Evolutionary conservation across 1,139 yeast species (phyloP).

Genomic region (Diutina scorzettiae): DNA sequence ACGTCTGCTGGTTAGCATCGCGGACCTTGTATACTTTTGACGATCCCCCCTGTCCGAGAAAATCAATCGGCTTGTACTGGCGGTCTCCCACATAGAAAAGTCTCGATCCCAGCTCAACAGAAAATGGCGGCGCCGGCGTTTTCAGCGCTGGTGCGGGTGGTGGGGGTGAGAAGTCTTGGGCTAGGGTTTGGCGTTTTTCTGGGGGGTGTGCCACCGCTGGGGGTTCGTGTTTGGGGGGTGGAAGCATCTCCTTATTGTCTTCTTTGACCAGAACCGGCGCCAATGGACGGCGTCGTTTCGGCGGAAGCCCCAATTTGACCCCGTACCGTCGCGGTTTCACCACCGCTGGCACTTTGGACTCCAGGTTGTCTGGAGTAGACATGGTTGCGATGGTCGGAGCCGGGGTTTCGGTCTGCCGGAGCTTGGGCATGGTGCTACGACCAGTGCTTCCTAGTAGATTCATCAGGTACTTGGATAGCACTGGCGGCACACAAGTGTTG

Average conservation of each 20-base stretch:
- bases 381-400: background rate
- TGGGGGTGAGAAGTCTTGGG: background rate
- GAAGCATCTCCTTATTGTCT: background rate
- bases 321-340: background rate
- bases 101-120: background rate
- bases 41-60: conserved; percentile 87
- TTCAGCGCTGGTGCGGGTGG: background rate
- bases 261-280: background rate
- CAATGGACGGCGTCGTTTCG: background rate
- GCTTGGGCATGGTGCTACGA: too few relatives aligned
- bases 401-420: too few relatives aligned
- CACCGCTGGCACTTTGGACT: background rate
- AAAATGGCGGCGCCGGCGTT: background rate
- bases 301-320: background rate
- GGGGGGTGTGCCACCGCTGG: background rate
- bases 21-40: conserved; percentile 84
- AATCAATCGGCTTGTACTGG: conserved; percentile 58
- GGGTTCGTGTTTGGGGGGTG: background rate
- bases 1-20: conserved; percentile 27
- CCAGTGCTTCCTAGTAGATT: background rate
- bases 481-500: conserved; percentile 1
- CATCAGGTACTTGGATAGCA: conserved; percentile 2
- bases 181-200: background rate
- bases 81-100: background rate
- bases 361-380: background rate